Evolutionary conservation across 129 eudicot species (phyloP), one percentile per base, ranked within the genome.

Genomic region (Escallonia herrerae): DNA sequence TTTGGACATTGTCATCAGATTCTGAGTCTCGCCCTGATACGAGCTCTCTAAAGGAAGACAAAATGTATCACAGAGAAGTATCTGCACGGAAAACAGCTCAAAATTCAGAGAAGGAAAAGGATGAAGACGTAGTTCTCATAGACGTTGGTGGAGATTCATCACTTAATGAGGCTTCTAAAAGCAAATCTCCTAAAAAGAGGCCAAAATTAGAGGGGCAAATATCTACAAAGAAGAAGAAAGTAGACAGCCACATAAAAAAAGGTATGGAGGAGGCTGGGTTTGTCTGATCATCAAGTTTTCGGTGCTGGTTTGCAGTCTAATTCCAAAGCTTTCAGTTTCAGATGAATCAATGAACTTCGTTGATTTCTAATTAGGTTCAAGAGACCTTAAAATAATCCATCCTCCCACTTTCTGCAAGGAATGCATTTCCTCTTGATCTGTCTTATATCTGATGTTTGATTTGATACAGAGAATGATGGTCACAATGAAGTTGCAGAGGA

Each of bases 1-100:
- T 78, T 56, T 85, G 78, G 83, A 53, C 82, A 40, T 64, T 86
- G 74, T 75, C 87, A 51, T 84, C 93, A 33, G 95, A 82, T 77
- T 84, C 95, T 11, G 97, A 85, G 61, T 79, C 87, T 70, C 41
- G 56, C 43, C 73, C 61, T 60, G 80, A 73, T 58, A 40, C 64
- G 37, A 39, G 37, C 15, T 67, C 57, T 52, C 44, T 54, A 22
- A 71, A 47, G 62, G 67, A 47, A 53, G 70, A 40, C n/a, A 38
- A 53, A 33, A 8, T 44, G 51, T 49, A 37, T 44, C 41, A 67
- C 9, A 64, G 73, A 61, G 78, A 75, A 55, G 51, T 65, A 47
- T 22, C 70, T 43, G 57, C 47, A 47, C 59, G 66, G 57, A 57
- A 71, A 71, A 62, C 63, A 51, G 62, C 62, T 70, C 57, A 67